Base-by-base conservation (phyloP, 768 basidiomycete genomes). In the Termitomyces sp. region DNA sequence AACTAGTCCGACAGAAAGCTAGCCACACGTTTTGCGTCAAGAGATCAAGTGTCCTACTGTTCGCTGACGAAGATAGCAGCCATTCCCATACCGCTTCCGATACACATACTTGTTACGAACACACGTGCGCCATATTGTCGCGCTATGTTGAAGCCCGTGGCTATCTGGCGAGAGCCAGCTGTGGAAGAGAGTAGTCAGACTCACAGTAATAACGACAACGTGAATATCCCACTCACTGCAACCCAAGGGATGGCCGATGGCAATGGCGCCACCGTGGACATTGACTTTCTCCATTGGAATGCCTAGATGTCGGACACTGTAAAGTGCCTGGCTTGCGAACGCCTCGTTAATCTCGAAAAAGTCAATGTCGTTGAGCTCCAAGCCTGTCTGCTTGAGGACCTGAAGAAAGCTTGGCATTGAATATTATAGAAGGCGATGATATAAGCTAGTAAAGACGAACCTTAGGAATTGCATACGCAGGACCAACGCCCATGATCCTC, bases 271-370 rank as follows among this genome's bases (percentile, higher is more conserved):
- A 32, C 94, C 94, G 58, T 86, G 79, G 35, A 87, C 67, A 75
- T 96, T 96, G 50, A 96, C 91, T 70, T 91, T 94, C 63, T 83
- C 80, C 59, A 76, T 80, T 4, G 84, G 80, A 60, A 94, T 81
- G 23, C 84, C 83, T 49, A 95, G 70, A 60, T 83, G 79, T 58
- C 91, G 72, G 39, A 94, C 69, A 42, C 75, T 81, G 73, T 86
- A 92, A 41, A 95, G 75, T 4, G 91, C 91, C 68, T 90, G 89
- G 40, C 80, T 83, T 18, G 93, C 91, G 66, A 94, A 94, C 27
- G 93, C 92, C 70, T 94, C 92, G 68, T 94, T 94, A 71, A 93
- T 91, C 74, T 94, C 91, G 71, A 76, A 96, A 67, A 95, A 91
- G 74, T 96, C 93, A 63, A 96, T 74, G 62, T 95, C 94, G 46